Evolutionary conservation across 768 basidiomycete genomes (phyloP), one percentile per base, ranked within the genome.

Genomic region (Lactarius hengduanensis): DNA sequence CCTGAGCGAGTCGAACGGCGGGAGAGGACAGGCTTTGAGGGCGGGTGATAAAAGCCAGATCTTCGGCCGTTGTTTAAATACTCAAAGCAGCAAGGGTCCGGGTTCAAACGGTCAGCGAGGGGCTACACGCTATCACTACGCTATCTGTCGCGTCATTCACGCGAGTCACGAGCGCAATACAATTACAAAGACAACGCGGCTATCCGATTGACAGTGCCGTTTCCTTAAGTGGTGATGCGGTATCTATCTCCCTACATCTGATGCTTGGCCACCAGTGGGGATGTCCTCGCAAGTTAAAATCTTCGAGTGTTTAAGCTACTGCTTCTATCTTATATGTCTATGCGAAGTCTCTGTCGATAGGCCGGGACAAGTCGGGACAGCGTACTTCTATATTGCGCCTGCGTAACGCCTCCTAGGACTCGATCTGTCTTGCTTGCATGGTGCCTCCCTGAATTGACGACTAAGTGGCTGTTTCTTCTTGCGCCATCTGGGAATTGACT

Each of bases 1-100:
- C 65, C 65, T 66, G 65, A 36, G 65, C 61, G 8, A 66, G 65
- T 54, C 65, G 58, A 18, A 32, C n/a, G 47, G 57, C 53, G 16
- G 66, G 58, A 50, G 62, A 56, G 7, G 66, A 59, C 41, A 63
- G 20, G 11, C 18, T 54, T 40, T 54, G 66, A 63, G 61, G 22
- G 32, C 62, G 66, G 40, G 22, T 22, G 13, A 54, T 32, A 61
- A 43, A 66, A 38, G 61, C 62, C 66, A 67, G 66, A 36, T 20
- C 45, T 58, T 59, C 6, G 11, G 38, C 22, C 43, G 57, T 18
- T 53, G 30, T 64, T 22, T 64, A 58, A 38, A 53, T 53, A 54
- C 16, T 55, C 3, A 18, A 57, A 36, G 18, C 18, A 34, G 26
- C 54, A 32, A 8, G 32, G 28, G 10, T 16, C 20, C 50, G 50